phyloP scores from a whole-genome alignment of 108 stramenopile species.

The Nannochloropsis salina region DNA sequence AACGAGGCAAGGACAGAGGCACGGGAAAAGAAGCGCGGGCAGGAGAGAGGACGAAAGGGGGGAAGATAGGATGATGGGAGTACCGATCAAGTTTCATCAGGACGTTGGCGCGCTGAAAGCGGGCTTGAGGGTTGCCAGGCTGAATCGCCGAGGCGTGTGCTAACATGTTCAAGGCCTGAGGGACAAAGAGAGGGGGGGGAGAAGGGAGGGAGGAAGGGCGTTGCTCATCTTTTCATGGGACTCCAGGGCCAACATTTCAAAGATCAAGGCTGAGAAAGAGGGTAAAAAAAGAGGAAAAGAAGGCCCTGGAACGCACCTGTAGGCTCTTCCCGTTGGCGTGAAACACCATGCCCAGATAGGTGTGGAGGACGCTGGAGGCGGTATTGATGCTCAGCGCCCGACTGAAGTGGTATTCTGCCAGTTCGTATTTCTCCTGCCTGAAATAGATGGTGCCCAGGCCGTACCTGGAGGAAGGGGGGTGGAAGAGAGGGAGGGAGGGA shows the following conservation, averaged over 20 bases:
- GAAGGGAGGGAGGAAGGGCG: neutral
- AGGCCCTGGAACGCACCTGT: conserved; percentile 34
- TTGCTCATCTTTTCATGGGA: neutral
- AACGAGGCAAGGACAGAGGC: no score
- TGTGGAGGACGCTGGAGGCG: conserved; percentile 75
- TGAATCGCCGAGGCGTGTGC: conserved; percentile 71
- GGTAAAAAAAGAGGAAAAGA: neutral
- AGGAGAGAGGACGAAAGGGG: no score
- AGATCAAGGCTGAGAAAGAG: neutral
- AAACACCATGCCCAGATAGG: conserved; percentile 88
- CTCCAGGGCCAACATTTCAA: neutral
- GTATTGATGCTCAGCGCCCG: conserved; percentile 78
- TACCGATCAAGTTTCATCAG: conserved; percentile 74
- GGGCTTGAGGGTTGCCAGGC: conserved; percentile 85
- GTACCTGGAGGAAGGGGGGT: conserved; percentile 65
- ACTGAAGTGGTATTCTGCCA: conserved; percentile 91
- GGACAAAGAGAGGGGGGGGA: neutral
- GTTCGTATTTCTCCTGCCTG: conserved; percentile 88
- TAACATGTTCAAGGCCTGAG: conserved; percentile 78
- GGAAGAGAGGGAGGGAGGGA: neutral
- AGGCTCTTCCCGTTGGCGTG: conserved; percentile 66
- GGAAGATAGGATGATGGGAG: neutral
- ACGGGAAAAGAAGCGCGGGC: no score
- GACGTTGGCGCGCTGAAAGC: conserved; percentile 86
- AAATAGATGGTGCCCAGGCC: conserved; percentile 93